These are phyloP conservation scores for Ajuga chamaepitys DNA, from an alignment of 257 asterid genomes.

Conservation along the genomic window DNA sequence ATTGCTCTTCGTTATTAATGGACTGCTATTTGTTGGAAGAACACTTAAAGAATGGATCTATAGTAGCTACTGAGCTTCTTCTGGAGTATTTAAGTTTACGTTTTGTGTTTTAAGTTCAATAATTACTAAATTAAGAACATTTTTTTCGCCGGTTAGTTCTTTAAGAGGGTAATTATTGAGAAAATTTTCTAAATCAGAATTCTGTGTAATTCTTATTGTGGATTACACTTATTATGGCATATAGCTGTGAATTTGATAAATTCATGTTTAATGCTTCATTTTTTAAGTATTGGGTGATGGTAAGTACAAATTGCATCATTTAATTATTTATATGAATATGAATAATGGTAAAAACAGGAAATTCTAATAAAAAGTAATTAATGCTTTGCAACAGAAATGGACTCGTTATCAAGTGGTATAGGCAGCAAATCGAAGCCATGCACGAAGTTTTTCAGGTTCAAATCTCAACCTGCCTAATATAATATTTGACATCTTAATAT, in stretches of 20 bases:
- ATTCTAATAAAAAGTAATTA: constrained; percentile 63
- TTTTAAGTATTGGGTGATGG: neutral
- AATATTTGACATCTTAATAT: constrained; percentile 17
- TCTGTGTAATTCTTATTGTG: neutral
- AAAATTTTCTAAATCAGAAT: neutral
- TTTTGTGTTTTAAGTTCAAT: neutral
- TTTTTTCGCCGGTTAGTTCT: neutral
- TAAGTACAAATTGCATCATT: neutral
- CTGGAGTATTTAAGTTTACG: neutral
- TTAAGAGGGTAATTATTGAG: neutral
- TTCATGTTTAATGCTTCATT: neutral
- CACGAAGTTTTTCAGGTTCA: constrained; percentile 99
- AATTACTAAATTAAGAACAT: neutral
- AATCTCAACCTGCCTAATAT: constrained; percentile 59
- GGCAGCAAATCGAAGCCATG: constrained; percentile 99
- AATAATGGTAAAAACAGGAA: constrained; percentile 25
- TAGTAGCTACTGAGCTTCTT: neutral
- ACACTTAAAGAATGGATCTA: constrained; percentile 4
- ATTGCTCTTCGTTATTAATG: neutral
- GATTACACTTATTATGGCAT: neutral
- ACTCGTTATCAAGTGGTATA: constrained; percentile 86
- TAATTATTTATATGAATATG: constrained; percentile 11
- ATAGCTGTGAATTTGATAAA: neutral
- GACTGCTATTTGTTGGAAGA: neutral
- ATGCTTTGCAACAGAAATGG: constrained; percentile 89